Base-by-base conservation (phyloP, 2,329 filamentous ascomycete species). In the Fusarium sp. region DNA sequence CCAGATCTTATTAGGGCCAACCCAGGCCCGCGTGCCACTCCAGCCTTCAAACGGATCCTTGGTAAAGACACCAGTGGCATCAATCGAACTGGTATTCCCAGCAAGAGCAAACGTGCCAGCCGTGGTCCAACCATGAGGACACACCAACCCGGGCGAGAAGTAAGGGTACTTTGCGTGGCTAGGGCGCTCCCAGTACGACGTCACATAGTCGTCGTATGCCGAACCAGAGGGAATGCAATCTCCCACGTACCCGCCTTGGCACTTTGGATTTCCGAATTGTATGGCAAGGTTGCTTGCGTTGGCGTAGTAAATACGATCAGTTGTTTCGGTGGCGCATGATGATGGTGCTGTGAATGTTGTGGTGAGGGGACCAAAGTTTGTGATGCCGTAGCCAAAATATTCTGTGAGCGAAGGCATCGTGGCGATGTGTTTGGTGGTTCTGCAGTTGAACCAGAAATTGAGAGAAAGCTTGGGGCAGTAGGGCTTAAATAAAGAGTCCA, bases 301-400 rank as follows among this genome's bases (percentile, higher is more conserved):
- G 14, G 40, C 62, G 56, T 59, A 68, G 2, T 55, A 31, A 1
- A 67, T 11, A 20, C 72, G 35, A 17, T 72, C 66, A 0, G 67
- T 64, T 27, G 65, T 69, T 22, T 42, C 58, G 0, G 69, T 70
- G 10, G 59, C 61, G 56, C 79, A 81, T 16, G 75, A 69, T 0
- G 74, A 42, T 0, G 78, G 76, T 14, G 77, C 69, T 1, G 78
- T 78, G 61, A 76, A 81, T n/a, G 72, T 77, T 2, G 80, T 79
- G 31, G 79, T 81, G 14, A 81, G 62, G 4, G 78, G 79, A 7
- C 80, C 78, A 24, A 80, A 24, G 59, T 81, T 81, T 62, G 74
- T 77, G 62, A 80, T 61, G 17, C 69, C 59, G 3, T 62, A 58
- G 1, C 73, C 75, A 38, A 75, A 77, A 44, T 66, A 71, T 27